A percentile compares a stretch with the other conserved stretches of the same genome.
Evolutionary conservation across 352 stramenopile species (phyloP).

Genomic region (Phytophthora constricta): DNA sequence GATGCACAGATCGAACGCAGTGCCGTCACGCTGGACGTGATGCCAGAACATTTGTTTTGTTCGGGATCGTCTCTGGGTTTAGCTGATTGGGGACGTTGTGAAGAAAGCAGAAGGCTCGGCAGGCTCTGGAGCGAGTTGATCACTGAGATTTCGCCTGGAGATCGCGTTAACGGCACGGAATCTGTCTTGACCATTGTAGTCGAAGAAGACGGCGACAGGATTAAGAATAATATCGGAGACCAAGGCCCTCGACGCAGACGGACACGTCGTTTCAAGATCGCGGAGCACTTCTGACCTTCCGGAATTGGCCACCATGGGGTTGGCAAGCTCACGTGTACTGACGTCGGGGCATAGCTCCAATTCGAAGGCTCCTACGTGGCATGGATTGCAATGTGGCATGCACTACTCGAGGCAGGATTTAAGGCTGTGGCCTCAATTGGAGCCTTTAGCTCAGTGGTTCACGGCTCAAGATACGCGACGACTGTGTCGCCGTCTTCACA

Average conservation of each 20-base stretch:
- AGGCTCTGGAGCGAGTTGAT: constrained; percentile 33
- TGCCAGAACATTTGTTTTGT: constrained; percentile 1
- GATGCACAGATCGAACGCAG: constrained; percentile 29
- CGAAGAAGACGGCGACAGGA: constrained; percentile 3
- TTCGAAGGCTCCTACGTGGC: constrained; percentile 9
- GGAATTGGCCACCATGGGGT: constrained; percentile 24
- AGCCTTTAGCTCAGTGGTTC: constrained; percentile 70
- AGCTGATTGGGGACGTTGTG: constrained; percentile 28
- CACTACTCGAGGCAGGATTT: constrained; percentile 63
- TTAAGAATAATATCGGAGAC: constrained; percentile 35
- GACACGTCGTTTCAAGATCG: constrained; percentile 36
- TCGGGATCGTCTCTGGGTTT: constrained; percentile 5
- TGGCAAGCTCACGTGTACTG: constrained; percentile 27
- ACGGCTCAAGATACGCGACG: constrained; percentile 53
- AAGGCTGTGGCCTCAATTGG: constrained; percentile 64
- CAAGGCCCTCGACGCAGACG: not conserved
- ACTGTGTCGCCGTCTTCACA: constrained; percentile 41
- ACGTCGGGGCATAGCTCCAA: constrained; percentile 5
- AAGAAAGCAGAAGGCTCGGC: constrained; percentile 23
- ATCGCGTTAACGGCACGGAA: constrained; percentile 31
- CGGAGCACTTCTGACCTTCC: not conserved
- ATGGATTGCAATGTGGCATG: constrained; percentile 49
- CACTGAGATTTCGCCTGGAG: constrained; percentile 34
- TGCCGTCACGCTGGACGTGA: constrained; percentile 29
- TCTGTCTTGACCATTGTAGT: constrained; percentile 18